Conservation (phyloP, 169 alveolate species). For the Besnoitia besnoiti region DNA sequence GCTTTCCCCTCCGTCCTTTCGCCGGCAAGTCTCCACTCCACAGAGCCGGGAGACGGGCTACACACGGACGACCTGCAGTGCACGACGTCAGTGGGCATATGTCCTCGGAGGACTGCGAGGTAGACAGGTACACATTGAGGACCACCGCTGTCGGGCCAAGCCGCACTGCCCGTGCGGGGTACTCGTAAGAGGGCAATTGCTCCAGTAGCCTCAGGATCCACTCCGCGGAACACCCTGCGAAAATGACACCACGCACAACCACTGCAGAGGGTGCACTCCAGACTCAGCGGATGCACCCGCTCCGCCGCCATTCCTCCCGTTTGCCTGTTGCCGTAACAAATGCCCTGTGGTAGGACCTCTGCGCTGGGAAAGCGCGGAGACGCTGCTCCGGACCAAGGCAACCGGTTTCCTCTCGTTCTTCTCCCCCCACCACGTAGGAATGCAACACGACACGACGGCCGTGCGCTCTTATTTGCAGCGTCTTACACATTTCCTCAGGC, state of each 20-base stretch:
- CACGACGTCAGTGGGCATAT: background rate
- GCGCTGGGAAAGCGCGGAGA: too few relatives aligned
- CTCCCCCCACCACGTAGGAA: too few relatives aligned
- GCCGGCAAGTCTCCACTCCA: constrained; percentile 31
- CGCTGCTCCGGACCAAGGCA: too few relatives aligned
- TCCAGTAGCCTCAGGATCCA: background rate
- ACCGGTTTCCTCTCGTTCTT: too few relatives aligned
- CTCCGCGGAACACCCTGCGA: background rate
- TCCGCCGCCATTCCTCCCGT: too few relatives aligned
- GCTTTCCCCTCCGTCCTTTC: constrained; percentile 16
- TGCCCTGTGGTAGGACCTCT: too few relatives aligned
- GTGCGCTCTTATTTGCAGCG: too few relatives aligned
- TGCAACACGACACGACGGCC: too few relatives aligned
- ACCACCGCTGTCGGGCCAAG: background rate
- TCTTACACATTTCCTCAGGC: too few relatives aligned
- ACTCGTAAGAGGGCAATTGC: background rate
- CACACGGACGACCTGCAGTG: constrained; percentile 21
- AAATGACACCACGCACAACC: background rate
- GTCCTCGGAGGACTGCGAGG: constrained; percentile 1
- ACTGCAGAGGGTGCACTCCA: too few relatives aligned
- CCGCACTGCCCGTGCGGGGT: background rate
- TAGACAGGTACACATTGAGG: background rate
- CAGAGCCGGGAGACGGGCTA: background rate
- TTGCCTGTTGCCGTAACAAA: too few relatives aligned
- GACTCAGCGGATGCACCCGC: too few relatives aligned